Conservation (phyloP, 208 protist genomes). For the Acanthamoeba sp. region DNA sequence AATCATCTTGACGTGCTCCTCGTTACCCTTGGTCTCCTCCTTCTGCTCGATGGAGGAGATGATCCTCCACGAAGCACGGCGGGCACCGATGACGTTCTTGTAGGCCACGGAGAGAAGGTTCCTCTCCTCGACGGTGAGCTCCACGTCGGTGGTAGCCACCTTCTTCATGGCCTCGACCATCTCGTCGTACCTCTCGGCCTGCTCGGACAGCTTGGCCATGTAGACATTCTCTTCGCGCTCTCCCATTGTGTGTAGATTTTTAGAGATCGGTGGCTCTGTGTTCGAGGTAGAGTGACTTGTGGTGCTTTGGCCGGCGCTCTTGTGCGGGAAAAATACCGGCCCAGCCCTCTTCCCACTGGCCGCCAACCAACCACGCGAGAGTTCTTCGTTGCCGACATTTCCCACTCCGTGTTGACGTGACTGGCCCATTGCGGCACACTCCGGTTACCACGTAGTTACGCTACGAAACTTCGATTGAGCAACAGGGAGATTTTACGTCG, state of each 20-base stretch:
- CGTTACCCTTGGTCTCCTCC: conserved; percentile 93
- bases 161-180: conserved; percentile 98
- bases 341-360: too few relatives aligned
- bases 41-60: conserved; percentile 97
- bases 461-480: too few relatives aligned
- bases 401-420: too few relatives aligned
- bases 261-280: too few relatives aligned
- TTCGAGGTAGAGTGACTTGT: background rate
- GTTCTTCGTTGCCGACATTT: too few relatives aligned
- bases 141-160: conserved; percentile 92
- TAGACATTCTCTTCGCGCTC: conserved; percentile 70
- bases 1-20: conserved; percentile 93
- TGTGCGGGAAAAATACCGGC: too few relatives aligned
- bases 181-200: conserved; percentile 98
- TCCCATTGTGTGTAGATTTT: background rate
- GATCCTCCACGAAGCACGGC: conserved; percentile 77
- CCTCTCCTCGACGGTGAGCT: conserved; percentile 97
- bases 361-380: too few relatives aligned
- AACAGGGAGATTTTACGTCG: too few relatives aligned
- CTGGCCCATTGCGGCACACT: too few relatives aligned
- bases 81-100: conserved; percentile 99
- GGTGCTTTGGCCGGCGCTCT: background rate
- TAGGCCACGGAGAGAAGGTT: conserved; percentile 99
- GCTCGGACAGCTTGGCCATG: conserved; percentile 93
- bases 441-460: too few relatives aligned